A percentile compares a stretch with the other conserved stretches of the same genome.
phyloP scores from a whole-genome alignment of 768 basidiomycete genomes.

The Pleurotus citrinopileatus region DNA sequence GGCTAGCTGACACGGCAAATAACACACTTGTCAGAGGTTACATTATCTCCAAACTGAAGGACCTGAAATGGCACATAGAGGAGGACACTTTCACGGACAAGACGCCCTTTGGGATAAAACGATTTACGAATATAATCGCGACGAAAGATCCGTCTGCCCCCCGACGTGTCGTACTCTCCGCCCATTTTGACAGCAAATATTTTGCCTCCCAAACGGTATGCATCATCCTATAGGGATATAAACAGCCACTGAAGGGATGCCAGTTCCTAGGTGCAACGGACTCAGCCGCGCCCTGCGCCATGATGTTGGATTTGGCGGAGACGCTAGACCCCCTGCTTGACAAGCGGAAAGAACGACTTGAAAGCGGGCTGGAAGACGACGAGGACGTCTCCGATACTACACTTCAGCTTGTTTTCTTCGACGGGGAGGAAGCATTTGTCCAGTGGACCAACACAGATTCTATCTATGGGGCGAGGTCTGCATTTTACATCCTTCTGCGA shows the following conservation, averaged over 20 bases:
- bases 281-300: constrained; percentile 92
- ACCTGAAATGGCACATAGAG: constrained; percentile 85
- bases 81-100: constrained; percentile 73
- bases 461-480: constrained; percentile 90
- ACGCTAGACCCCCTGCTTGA: constrained; percentile 72
- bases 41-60: constrained; percentile 67
- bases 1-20: constrained; percentile 69
- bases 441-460: constrained; percentile 89
- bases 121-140: constrained; percentile 89
- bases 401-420: constrained; percentile 91
- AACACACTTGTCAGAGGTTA: constrained; percentile 83
- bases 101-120: constrained; percentile 80
- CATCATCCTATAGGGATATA: constrained; percentile 61
- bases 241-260: background rate
- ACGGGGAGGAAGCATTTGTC: constrained; percentile 95
- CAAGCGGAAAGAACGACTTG: constrained; percentile 50
- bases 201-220: constrained; percentile 55
- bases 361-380: constrained; percentile 58
- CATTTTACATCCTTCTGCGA: constrained; percentile 5
- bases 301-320: constrained; percentile 92
- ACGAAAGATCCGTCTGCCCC: constrained; percentile 90
- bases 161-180: constrained; percentile 81
- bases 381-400: constrained; percentile 83
- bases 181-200: constrained; percentile 94
- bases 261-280: constrained; percentile 98